Evolutionary conservation across 768 basidiomycete species (phyloP).

Genomic region (Macrocybe gigantea): DNA sequence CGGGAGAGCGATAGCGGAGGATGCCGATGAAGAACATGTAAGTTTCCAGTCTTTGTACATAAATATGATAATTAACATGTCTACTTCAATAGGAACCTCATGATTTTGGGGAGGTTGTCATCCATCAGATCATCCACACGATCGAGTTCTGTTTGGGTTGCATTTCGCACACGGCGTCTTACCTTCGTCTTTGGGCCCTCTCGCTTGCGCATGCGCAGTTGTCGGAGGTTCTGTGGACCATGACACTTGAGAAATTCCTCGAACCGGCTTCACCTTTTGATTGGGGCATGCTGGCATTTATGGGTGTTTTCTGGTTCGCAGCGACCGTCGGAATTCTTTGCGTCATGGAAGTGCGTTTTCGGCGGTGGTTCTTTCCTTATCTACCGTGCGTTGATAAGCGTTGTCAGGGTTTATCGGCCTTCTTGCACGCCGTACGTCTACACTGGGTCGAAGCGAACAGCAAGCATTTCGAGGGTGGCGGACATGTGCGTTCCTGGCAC

Average conservation of each 20-base stretch:
- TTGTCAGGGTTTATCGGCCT: constrained; percentile 83
- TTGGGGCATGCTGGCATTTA: constrained; percentile 41
- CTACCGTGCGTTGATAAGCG: constrained; percentile 7
- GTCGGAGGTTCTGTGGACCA: constrained; percentile 87
- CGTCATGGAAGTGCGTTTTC: constrained; percentile 79
- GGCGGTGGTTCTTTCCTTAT: constrained; percentile 10
- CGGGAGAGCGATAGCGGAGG: constrained; percentile 67
- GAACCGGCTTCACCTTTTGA: constrained; percentile 64
- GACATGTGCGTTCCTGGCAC: constrained; percentile 60
- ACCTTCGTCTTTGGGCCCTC: constrained; percentile 93
- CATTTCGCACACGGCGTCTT: constrained; percentile 95
- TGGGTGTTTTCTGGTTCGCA: constrained; percentile 69
- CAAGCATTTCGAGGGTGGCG: constrained; percentile 89
- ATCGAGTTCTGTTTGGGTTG: constrained; percentile 99
- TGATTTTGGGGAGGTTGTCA: constrained; percentile 90
- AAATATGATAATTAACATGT: constrained; percentile 1
- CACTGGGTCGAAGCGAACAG: constrained; percentile 99
- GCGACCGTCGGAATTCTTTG: constrained; percentile 77
- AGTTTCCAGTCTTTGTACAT: constrained; percentile 24
- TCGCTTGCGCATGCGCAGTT: constrained; percentile 97
- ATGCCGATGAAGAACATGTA: constrained; percentile 69
- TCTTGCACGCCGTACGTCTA: constrained; percentile 91
- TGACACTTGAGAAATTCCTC: constrained; percentile 69
- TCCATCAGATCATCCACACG: constrained; percentile 97
- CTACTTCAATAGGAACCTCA: constrained; percentile 56